Percentiles rank a stretch among this genome's conserved stretches.
Evolutionary conservation across 2,329 filamentous ascomycete genomes (phyloP).

Genomic region (Penicillium occitanis): DNA sequence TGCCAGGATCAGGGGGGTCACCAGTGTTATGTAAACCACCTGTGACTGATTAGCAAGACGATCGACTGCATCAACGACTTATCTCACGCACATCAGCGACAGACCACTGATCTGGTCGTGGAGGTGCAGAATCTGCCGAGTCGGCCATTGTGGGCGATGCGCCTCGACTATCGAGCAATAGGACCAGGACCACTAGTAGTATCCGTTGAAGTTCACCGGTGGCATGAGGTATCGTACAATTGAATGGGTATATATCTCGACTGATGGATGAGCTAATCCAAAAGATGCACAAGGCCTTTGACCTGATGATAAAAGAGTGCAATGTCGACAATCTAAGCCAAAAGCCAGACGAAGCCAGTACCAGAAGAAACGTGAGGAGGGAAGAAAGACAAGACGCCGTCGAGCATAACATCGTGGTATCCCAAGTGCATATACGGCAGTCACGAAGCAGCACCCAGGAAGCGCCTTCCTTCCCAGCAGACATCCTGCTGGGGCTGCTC

Average conservation of each 20-base stretch:
- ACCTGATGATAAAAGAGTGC: slow-evolving; percentile 2
- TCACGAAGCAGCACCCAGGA: not conserved
- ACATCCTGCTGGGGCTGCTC: not conserved
- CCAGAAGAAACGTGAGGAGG: not conserved
- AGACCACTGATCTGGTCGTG: slow-evolving; percentile 35
- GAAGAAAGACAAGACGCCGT: not conserved
- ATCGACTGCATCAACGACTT: not conserved
- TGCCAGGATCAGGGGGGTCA: slow-evolving; percentile 77
- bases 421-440: not conserved
- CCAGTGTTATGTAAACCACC: slow-evolving; percentile 81
- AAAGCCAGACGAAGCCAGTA: not conserved
- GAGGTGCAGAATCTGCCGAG: slow-evolving; percentile 1
- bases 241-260: not conserved
- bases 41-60: slow-evolving; percentile 39
- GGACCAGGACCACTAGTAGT: not conserved
- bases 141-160: slow-evolving; percentile 2
- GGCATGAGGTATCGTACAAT: not conserved
- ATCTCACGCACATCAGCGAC: slow-evolving; percentile 38
- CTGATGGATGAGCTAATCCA: not conserved
- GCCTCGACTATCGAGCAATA: not conserved
- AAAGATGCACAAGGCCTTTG: not conserved
- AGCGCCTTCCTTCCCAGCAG: not conserved
- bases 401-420: not conserved
- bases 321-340: not conserved
- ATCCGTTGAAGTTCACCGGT: not conserved